These are phyloP conservation scores for Truncatella angustata DNA, from an alignment of 2,329 filamentous ascomycete species.

Conservation along the genomic window DNA sequence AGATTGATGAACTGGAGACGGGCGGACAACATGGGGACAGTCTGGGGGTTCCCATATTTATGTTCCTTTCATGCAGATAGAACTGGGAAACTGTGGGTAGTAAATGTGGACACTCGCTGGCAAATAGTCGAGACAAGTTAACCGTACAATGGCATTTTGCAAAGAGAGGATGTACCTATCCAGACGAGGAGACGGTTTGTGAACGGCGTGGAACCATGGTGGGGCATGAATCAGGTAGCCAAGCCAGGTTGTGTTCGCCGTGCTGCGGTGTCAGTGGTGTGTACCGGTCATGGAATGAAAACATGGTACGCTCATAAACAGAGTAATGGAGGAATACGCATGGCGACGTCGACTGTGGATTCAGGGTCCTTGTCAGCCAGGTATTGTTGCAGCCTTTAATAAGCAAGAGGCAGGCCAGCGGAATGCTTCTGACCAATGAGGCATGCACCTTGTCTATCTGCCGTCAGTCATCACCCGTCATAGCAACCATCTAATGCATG, in stretches of 20 bases:
- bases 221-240: constrained; percentile 7
- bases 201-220: constrained; percentile 10
- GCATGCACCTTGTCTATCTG: not conserved
- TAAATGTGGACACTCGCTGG: constrained; percentile 1
- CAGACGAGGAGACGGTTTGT: not conserved
- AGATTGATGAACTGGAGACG: constrained; percentile 1
- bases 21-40: not conserved
- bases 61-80: not conserved
- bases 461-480: not conserved
- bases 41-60: constrained; percentile 12
- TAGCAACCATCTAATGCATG: not conserved
- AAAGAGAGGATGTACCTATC: not conserved
- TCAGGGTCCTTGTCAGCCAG: not conserved
- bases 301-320: too few species aligned
- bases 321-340: not conserved
- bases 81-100: not conserved
- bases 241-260: too few species aligned
- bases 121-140: not conserved
- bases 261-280: not conserved
- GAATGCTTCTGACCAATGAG: constrained; percentile 3
- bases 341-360: not conserved
- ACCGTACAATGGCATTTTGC: not conserved
- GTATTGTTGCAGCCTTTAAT: not conserved
- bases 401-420: not conserved
- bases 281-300: constrained; percentile 2